A percentile compares a stretch with the other conserved stretches of the same genome.
These are phyloP conservation scores for Meyerozyma sp. DNA, from an alignment of 1,139 yeast genomes.

Conservation along the genomic window DNA sequence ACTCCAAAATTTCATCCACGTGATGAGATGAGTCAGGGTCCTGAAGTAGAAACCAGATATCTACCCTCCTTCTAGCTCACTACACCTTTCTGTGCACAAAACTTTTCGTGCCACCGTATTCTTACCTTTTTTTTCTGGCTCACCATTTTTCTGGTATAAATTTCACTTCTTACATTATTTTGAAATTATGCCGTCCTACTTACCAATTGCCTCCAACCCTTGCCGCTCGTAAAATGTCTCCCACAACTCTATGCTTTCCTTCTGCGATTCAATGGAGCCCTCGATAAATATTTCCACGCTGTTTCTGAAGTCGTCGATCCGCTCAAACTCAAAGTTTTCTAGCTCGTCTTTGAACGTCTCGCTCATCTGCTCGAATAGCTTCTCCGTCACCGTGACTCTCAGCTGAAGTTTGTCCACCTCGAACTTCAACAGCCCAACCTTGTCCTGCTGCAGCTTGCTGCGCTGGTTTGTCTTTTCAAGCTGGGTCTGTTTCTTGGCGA, in stretches of 20 bases:
- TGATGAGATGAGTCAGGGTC: not conserved
- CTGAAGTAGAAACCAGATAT: too few relatives aligned
- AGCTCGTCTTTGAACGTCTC: slow-evolving; percentile 66
- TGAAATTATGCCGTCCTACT: not conserved
- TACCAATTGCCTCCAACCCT: slow-evolving; percentile 13
- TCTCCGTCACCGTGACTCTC: slow-evolving; percentile 52
- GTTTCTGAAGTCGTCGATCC: slow-evolving; percentile 80
- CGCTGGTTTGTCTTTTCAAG: slow-evolving; percentile 52
- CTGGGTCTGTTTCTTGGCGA: slow-evolving; percentile 41
- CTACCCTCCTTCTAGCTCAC: too few relatives aligned
- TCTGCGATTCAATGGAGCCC: slow-evolving; percentile 87
- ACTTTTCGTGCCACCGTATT: too few relatives aligned
- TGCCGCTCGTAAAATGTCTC: slow-evolving; percentile 73
- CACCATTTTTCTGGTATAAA: too few relatives aligned
- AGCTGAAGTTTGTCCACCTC: slow-evolving; percentile 58
- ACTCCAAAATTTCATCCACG: not conserved
- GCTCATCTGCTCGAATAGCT: slow-evolving; percentile 56
- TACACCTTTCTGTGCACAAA: not conserved
- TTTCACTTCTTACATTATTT: not conserved
- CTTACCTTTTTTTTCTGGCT: too few relatives aligned
- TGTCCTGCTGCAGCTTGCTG: slow-evolving; percentile 61
- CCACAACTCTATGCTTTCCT: slow-evolving; percentile 92
- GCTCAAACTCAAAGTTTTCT: slow-evolving; percentile 65
- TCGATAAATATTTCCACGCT: slow-evolving; percentile 89
- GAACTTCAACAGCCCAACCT: slow-evolving; percentile 44